Base-by-base conservation (phyloP, 2,329 filamentous ascomycete species). In the Colletotrichum coccodes region DNA sequence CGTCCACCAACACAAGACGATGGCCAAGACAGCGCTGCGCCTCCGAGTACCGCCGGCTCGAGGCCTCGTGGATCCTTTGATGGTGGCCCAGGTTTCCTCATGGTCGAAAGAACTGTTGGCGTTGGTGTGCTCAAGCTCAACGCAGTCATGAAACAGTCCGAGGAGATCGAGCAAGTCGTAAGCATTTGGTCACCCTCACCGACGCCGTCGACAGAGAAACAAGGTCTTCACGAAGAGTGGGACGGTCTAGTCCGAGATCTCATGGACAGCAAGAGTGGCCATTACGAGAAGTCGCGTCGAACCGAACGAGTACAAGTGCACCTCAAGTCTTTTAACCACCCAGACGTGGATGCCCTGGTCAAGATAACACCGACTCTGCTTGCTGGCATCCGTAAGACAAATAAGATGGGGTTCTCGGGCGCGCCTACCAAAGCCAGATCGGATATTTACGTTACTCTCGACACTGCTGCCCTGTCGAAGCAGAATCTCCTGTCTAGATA, bases 401-500 rank as follows among this genome's bases (percentile, higher is more conserved):
- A 87, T 74, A 96, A 96, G 78, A 95, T 98, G 79, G 96, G 95
- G 2, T 98, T 99, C 78, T 94, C 95, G 4, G 95, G 95, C 14
- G 95, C 95, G 2, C 95, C 96, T 0, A 94, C 92, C 0, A 95
- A 94, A 77, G 87, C 92, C 18, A 87, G 97, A 74, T 98, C 94
- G 12, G 97, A 99, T 78, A 98, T 99, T 58, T 99, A 99, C 77
- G 80, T 99, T 50, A 98, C 94, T 0, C 80, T 99, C 54, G 90
- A 90, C 66, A 91, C 94, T 71, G 93, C 94, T 0, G 86, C 91
- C n/a, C 84, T 99, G 28, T 91, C 92, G 21, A 90, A 90, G 65
- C 94, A 97, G 74, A 91, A 92, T 38, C 78, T 91, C 0, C 78
- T 92, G n/a, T 91, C 89, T 8, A 83, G 89, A n/a, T 88, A 83